phyloP scores from a whole-genome alignment of 345 rosid genomes.

The Aethionema arabicum region DNA sequence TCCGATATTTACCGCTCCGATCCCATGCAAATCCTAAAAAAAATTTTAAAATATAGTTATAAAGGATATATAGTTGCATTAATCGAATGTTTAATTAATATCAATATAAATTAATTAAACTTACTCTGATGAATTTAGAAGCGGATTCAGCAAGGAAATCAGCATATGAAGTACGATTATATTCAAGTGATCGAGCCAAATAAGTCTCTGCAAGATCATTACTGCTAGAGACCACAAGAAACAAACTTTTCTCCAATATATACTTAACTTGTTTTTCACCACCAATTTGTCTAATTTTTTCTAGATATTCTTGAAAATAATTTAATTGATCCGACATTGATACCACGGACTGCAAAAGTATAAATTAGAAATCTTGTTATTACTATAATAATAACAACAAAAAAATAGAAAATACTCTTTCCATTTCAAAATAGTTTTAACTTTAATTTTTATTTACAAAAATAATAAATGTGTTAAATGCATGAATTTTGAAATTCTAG shows the following conservation, averaged over 20 bases:
- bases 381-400: not conserved
- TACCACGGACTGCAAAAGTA: slow-evolving; percentile 17
- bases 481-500: too few relatives aligned
- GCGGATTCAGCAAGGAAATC: slow-evolving; percentile 21
- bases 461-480: too few relatives aligned
- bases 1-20: slow-evolving; percentile 26
- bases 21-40: slow-evolving; percentile 19
- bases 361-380: not conserved
- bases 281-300: slow-evolving; percentile 23
- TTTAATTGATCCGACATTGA: slow-evolving; percentile 32
- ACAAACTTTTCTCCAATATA: slow-evolving; percentile 29
- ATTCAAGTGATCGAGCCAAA: slow-evolving; percentile 7
- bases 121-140: slow-evolving; percentile 25
- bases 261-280: slow-evolving; percentile 32
- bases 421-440: too few relatives aligned
- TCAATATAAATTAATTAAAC: not conserved
- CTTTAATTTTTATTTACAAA: too few relatives aligned
- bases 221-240: slow-evolving; percentile 36
- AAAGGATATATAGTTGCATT: too few relatives aligned
- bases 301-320: slow-evolving; percentile 33
- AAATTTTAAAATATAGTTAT: too few relatives aligned
- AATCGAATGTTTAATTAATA: not conserved
- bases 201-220: slow-evolving; percentile 35
- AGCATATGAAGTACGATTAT: slow-evolving; percentile 23
- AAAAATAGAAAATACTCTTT: not conserved